phyloP scores from a whole-genome alignment of 768 basidiomycete genomes.

The Mycena galopus region DNA sequence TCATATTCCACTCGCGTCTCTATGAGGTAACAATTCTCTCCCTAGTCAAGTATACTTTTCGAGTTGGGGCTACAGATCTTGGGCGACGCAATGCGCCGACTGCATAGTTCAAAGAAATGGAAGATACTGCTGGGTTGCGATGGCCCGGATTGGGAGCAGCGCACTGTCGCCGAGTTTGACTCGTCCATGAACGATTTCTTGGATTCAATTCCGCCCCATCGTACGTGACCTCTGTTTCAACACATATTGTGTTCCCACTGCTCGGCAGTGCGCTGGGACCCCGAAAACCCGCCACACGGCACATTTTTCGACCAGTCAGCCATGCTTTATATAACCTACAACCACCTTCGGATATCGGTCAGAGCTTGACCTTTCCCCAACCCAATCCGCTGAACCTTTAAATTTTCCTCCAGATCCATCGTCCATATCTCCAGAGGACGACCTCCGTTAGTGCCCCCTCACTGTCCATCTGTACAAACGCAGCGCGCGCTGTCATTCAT shows the following conservation, averaged over 20 bases:
- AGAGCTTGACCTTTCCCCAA: conserved; percentile 40
- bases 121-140: conserved; percentile 51
- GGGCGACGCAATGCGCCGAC: conserved; percentile 70
- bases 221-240: conserved; percentile 45
- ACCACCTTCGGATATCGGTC: conserved; percentile 57
- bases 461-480: conserved; percentile 66
- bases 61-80: conserved; percentile 52
- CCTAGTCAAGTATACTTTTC: background rate
- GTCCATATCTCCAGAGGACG: conserved; percentile 57
- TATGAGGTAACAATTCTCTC: conserved; percentile 46
- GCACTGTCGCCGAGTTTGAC: conserved; percentile 72
- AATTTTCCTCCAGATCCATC: conserved; percentile 55
- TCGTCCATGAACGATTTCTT: conserved; percentile 74
- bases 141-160: conserved; percentile 69
- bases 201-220: conserved; percentile 66
- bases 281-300: conserved; percentile 35
- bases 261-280: conserved; percentile 39
- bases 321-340: conserved; percentile 53
- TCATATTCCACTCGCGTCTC: conserved; percentile 66
- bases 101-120: conserved; percentile 59
- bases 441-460: conserved; percentile 55
- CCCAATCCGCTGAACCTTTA: conserved; percentile 46
- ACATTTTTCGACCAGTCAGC: conserved; percentile 55
- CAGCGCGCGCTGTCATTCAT: conserved; percentile 60
- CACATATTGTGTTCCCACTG: background rate